Evolutionary conservation across 2,329 filamentous ascomycete genomes (phyloP).

Genomic region (Penicillium sp.): DNA sequence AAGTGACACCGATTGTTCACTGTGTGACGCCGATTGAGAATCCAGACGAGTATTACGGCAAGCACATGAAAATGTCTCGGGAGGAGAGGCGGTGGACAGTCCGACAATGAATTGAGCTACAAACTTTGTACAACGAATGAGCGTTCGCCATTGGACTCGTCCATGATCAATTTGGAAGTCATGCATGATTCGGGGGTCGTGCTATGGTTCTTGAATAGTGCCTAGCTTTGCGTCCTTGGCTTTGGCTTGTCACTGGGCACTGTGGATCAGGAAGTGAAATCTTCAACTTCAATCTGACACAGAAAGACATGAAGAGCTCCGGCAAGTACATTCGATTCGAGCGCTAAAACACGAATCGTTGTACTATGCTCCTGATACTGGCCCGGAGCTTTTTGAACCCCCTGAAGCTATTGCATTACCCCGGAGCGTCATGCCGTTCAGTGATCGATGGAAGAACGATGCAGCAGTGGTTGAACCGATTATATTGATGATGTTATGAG

Average conservation of each 20-base stretch:
- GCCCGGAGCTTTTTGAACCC: not conserved
- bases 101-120: constrained; percentile 33
- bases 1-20: constrained; percentile 47
- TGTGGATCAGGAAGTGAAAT: not conserved
- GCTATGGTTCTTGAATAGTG: not conserved
- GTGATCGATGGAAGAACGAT: constrained; percentile 3
- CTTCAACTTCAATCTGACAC: not conserved
- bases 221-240: not conserved
- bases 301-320: not conserved
- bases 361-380: not conserved
- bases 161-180: not conserved
- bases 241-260: not conserved
- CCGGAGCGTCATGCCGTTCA: not conserved
- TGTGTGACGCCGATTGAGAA: constrained; percentile 53
- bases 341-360: not conserved
- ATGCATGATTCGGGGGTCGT: not conserved
- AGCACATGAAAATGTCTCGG: constrained; percentile 47
- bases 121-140: constrained; percentile 4
- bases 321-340: not conserved
- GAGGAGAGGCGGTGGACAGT: constrained; percentile 51
- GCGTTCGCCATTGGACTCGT: not conserved
- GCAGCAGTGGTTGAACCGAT: constrained; percentile 10
- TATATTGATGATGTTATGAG: constrained; percentile 23
- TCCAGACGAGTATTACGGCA: constrained; percentile 51
- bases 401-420: not conserved